Evolutionary conservation across 305 asterid genomes (phyloP).

Genomic region (Fraxinus greggii): DNA sequence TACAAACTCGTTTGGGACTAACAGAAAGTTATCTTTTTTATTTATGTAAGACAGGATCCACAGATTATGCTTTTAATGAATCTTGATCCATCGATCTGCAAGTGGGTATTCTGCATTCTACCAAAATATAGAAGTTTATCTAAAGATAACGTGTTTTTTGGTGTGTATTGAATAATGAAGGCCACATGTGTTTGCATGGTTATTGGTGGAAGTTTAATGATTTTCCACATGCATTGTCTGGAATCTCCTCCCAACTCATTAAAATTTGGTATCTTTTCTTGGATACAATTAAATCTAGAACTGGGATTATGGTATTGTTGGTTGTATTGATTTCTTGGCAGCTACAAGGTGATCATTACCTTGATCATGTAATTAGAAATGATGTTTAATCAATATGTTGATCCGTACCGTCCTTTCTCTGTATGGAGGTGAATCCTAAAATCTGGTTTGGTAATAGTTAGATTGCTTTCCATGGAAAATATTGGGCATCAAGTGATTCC

Average conservation of each 20-base stretch:
- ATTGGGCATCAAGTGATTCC: not conserved
- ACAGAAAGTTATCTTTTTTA: not conserved
- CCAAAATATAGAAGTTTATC: not conserved
- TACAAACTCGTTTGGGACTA: too few relatives aligned
- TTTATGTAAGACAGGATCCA: not conserved
- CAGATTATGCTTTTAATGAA: not conserved
- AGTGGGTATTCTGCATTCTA: not conserved
- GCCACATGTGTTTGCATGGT: not conserved
- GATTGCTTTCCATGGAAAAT: not conserved
- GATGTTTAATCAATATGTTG: not conserved
- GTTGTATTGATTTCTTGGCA: not conserved
- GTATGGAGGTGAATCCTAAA: not conserved
- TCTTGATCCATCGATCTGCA: constrained; percentile 14
- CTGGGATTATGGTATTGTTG: not conserved
- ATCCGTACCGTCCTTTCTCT: not conserved
- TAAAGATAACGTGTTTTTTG: not conserved
- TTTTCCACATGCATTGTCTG: not conserved
- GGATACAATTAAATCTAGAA: not conserved
- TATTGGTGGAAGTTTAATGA: not conserved
- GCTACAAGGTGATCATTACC: not conserved
- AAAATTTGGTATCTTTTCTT: not conserved
- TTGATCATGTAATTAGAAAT: not conserved
- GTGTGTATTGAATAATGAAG: not conserved
- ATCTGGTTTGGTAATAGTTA: not conserved
- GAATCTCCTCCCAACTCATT: not conserved